phyloP scores from a whole-genome alignment of 139 green algal genomes.

The Gonium pectorale region DNA sequence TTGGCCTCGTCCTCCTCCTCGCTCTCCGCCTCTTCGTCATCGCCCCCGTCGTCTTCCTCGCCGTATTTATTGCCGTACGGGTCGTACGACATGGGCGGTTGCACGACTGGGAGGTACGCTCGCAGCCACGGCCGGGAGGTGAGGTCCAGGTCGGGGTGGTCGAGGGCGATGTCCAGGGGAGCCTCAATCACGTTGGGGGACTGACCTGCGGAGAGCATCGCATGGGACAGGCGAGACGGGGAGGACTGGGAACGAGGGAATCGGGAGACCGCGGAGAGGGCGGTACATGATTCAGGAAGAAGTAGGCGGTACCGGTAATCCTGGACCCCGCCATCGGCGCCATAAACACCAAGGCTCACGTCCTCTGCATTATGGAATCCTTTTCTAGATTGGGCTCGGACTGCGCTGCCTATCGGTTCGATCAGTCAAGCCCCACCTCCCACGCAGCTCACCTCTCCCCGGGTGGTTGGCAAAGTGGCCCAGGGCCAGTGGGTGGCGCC shows the following conservation, averaged over 20 bases:
- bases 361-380: too few species aligned
- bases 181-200: slow-evolving; percentile 50
- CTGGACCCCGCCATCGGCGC: too few species aligned
- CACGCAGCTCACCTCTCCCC: slow-evolving; percentile 18
- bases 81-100: slow-evolving; percentile 21
- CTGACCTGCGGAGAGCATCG: slow-evolving; percentile 34
- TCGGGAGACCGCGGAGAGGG: neutral
- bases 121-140: slow-evolving; percentile 31
- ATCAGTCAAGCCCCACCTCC: too few species aligned
- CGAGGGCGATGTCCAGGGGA: slow-evolving; percentile 31
- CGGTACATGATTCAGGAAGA: too few species aligned
- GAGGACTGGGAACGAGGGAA: neutral
- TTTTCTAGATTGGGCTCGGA: too few species aligned
- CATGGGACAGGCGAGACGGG: too few species aligned
- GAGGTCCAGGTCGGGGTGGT: slow-evolving; percentile 1
- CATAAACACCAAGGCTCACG: too few species aligned
- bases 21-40: neutral
- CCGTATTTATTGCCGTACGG: neutral
- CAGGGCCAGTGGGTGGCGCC: slow-evolving; percentile 51
- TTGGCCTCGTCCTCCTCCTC: neutral
- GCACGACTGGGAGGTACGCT: slow-evolving; percentile 40
- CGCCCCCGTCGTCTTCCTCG: neutral
- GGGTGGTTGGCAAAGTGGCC: slow-evolving; percentile 58
- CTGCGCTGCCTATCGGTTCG: too few species aligned
- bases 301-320: too few species aligned